Evolutionary conservation across 2,329 filamentous ascomycete genomes (phyloP).

Genomic region (Rachicladosporium sp.): DNA sequence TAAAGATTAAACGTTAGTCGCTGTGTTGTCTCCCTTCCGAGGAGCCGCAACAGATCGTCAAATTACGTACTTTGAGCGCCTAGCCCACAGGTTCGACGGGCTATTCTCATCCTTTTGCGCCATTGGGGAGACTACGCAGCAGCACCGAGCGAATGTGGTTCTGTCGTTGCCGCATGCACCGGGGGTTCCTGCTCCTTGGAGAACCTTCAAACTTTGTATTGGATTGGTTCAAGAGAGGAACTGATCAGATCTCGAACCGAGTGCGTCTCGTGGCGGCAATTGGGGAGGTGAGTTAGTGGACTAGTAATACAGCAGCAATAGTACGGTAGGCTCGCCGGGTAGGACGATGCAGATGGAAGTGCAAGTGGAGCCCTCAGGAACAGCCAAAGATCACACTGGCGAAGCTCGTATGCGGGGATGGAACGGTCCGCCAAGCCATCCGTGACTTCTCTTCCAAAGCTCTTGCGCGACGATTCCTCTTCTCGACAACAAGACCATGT

Average conservation of each 20-base stretch:
- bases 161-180: background rate
- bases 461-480: background rate
- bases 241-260: too few species aligned
- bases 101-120: slow-evolving; percentile 23
- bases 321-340: background rate
- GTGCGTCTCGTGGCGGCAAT: too few species aligned
- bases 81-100: slow-evolving; percentile 51
- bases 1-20: too few species aligned
- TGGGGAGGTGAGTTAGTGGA: background rate
- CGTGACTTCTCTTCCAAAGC: background rate
- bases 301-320: background rate
- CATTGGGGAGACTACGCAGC: slow-evolving; percentile 12
- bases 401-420: background rate
- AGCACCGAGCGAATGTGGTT: background rate
- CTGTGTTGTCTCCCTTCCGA: too few species aligned
- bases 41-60: too few species aligned
- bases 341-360: background rate
- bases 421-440: background rate
- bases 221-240: background rate
- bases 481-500: background rate
- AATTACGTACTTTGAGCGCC: slow-evolving; percentile 64
- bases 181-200: too few species aligned
- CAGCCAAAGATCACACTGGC: slow-evolving; percentile 3
- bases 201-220: background rate
- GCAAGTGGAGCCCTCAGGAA: slow-evolving; percentile 1